Evolutionary conservation across 2,329 filamentous ascomycete species (phyloP), one percentile per base, ranked within the genome.

Genomic region (Fusarium torreyae): DNA sequence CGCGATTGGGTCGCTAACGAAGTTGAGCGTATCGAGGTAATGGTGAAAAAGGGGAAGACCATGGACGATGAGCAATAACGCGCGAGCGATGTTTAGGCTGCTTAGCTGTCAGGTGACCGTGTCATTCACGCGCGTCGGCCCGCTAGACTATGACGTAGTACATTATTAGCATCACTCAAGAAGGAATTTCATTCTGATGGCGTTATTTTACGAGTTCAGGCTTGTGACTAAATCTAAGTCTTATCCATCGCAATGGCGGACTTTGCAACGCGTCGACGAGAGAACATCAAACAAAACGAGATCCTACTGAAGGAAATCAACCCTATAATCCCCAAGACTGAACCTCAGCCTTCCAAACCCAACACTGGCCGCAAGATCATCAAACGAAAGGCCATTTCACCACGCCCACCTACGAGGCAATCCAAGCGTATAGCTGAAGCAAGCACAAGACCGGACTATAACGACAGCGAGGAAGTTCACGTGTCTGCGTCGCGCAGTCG

Each of bases 361-460:
- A 45, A 40, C 10, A 18, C 18, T 18, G 20, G 17, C 3, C 51
- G 8, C 45, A 65, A 44, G 28, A 31, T 14, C 13, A 33, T 10
- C 5, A 65, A 65, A 20, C 40, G 60, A 1, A 65, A 34, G 10
- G n/a, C 45, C 2, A 42, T 13, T 15, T 6, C 54, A 28, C 60
- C 42, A 8, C 18, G 24, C 15, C 24, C 6, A 3, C 62, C 53
- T 14, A 65, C 62, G 9, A 46, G 62, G n/a, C 45, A 65, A 3
- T 65, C 62, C 0, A 65, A 36, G 10, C 60, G 62, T 0, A 53
- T 65, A 48, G 62, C 60, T 2, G 44, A 65, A 42, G 43, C 60
- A 4, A 43, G 26, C 42, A 40, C 28, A 2, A 46, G 24, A 1
- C 46, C 60, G 10, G 26, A 15, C 15, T 59, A 65, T 3, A 49